phyloP scores from a whole-genome alignment of 202 grass and related monocot genomes.

The Eragrostis tef region DNA sequence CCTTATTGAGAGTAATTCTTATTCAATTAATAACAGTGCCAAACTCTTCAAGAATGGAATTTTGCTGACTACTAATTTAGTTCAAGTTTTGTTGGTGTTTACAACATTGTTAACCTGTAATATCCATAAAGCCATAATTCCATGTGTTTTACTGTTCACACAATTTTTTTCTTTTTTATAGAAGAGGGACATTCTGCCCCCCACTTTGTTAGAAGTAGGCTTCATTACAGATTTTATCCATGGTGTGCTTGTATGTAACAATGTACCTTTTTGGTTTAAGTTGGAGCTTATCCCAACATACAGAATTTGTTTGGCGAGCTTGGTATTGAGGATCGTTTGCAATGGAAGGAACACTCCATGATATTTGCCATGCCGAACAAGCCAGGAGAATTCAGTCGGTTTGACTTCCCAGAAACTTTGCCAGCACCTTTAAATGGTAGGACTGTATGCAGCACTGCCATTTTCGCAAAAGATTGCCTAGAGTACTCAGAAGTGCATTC shows the following conservation, averaged over 20 bases:
- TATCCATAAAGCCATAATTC: conserved; percentile 20
- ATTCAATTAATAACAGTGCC: not conserved
- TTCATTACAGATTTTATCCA: no score
- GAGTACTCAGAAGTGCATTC: conserved; percentile 24
- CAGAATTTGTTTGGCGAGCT: conserved; percentile 97
- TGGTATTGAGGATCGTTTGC: conserved; percentile 93
- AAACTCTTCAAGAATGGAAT: conserved; percentile 26
- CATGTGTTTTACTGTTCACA: conserved; percentile 5
- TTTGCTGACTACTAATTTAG: conserved; percentile 4
- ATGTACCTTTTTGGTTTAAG: conserved; percentile 62
- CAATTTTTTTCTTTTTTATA: no score
- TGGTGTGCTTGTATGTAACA: conserved; percentile 48
- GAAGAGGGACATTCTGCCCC: no score
- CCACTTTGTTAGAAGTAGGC: no score
- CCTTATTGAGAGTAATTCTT: conserved; percentile 3
- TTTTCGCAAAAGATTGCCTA: conserved; percentile 22
- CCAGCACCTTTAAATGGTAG: conserved; percentile 92
- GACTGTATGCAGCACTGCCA: conserved; percentile 9
- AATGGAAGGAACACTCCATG: conserved; percentile 99
- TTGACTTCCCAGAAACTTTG: conserved; percentile 91
- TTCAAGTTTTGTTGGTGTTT: conserved; percentile 7
- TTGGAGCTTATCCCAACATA: conserved; percentile 99
- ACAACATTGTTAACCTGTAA: conserved; percentile 9
- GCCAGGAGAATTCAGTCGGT: conserved; percentile 91
- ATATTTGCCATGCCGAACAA: conserved; percentile 98